phyloP scores from a whole-genome alignment of 139 green algal genomes.

The Spirogloea muscicola region DNA sequence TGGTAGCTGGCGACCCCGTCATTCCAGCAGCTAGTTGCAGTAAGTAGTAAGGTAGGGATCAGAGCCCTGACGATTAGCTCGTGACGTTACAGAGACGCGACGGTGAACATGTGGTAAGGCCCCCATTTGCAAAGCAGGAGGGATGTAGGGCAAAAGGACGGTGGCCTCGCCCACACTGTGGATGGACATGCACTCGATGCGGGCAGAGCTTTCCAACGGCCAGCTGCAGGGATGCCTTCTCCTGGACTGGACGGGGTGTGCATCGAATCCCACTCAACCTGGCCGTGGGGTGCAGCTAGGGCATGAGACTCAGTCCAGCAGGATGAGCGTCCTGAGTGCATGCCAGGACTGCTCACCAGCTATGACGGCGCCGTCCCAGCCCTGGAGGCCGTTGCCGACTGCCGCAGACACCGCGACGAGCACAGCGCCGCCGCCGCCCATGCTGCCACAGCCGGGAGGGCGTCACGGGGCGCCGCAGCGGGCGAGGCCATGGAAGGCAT shows the following conservation, averaged over 20 bases:
- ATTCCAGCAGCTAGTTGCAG: not conserved
- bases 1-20: not conserved
- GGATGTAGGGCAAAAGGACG: not conserved
- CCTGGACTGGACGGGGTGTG: not conserved
- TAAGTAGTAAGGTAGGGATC: not conserved
- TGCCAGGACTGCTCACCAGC: too few relatives aligned
- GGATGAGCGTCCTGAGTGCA: too few relatives aligned
- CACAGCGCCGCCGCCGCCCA: too few relatives aligned
- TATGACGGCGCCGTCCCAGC: conserved; percentile 30
- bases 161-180: not conserved
- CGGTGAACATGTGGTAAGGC: not conserved
- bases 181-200: not conserved
- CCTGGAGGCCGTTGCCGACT: conserved; percentile 25
- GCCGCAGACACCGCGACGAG: conserved; percentile 16
- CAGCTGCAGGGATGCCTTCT: not conserved
- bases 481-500: too few relatives aligned
- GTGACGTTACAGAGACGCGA: not conserved
- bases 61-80: not conserved
- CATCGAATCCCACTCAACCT: not conserved
- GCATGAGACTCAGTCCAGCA: not conserved
- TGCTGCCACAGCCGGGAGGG: too few relatives aligned
- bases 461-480: too few relatives aligned
- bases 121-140: not conserved
- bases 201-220: not conserved
- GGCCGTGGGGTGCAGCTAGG: not conserved